Percentiles rank a stretch among this genome's conserved stretches.
Conservation (phyloP, 2,329 filamentous ascomycete species). For the Trematosphaeria pertusa region DNA sequence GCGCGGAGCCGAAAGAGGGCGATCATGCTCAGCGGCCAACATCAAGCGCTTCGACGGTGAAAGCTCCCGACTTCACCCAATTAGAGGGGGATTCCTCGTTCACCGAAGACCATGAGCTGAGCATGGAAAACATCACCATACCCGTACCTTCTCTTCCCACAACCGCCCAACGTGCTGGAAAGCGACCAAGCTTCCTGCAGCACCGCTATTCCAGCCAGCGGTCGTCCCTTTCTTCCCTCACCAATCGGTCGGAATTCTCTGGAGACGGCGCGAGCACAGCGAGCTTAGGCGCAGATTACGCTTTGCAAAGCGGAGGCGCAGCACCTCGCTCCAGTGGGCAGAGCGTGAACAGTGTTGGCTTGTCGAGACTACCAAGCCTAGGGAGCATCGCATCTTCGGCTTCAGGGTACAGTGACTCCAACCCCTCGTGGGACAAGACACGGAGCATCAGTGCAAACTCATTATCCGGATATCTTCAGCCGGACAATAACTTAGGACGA, state of each 20-base stretch:
- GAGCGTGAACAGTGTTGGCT: constrained; percentile 58
- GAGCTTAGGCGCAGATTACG: constrained; percentile 79
- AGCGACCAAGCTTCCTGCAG: constrained; percentile 62
- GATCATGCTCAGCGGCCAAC: constrained; percentile 40
- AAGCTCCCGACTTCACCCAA: constrained; percentile 43
- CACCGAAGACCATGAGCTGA: constrained; percentile 37
- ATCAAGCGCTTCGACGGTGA: constrained; percentile 49
- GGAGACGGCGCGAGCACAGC: constrained; percentile 74
- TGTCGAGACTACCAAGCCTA: constrained; percentile 82
- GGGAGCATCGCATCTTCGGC: constrained; percentile 86
- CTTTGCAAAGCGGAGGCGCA: constrained; percentile 81
- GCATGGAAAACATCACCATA: constrained; percentile 34
- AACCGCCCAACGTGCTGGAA: constrained; percentile 38
- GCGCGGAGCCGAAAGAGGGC: constrained; percentile 21
- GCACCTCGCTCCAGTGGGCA: constrained; percentile 56
- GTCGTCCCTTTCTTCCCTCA: constrained; percentile 64
- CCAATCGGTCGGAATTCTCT: constrained; percentile 60
- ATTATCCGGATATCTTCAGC: constrained; percentile 36
- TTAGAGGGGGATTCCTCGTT: constrained; percentile 39
- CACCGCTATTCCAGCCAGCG: constrained; percentile 64
- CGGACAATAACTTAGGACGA: constrained; percentile 60
- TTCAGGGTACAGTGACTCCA: constrained; percentile 59
- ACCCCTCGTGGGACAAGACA: constrained; percentile 50
- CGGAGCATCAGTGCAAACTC: constrained; percentile 49
- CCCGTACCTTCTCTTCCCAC: constrained; percentile 28